Evolutionary conservation across 2,329 filamentous ascomycete genomes (phyloP).

Genomic region (Colletotrichum gloeosporioides): DNA sequence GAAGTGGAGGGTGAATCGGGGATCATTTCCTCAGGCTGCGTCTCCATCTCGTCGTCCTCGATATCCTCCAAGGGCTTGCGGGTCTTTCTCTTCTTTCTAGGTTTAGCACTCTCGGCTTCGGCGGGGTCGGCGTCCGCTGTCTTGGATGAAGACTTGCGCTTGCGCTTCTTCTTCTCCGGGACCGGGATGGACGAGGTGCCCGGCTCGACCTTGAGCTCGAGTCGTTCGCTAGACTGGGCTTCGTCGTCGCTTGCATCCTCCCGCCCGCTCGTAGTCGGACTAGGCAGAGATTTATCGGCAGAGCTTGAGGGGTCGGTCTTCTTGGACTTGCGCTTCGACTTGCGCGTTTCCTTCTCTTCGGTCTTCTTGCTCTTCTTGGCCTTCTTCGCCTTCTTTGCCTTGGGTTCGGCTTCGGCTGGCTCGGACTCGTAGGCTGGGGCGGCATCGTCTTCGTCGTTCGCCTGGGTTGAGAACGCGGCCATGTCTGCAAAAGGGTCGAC

Average conservation of each 20-base stretch:
- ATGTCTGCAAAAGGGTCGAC: conserved; percentile 10
- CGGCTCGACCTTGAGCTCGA: not conserved
- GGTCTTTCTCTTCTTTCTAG: conserved; percentile 9
- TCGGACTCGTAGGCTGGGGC: not conserved
- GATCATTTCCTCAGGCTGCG: not conserved
- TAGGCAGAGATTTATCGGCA: not conserved
- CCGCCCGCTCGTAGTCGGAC: not conserved
- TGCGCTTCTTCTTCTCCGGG: not conserved
- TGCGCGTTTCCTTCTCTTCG: not conserved
- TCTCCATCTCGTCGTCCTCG: conserved; percentile 2
- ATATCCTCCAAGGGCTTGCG: not conserved
- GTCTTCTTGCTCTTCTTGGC: not conserved
- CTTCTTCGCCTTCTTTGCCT: not conserved
- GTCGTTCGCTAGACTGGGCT: not conserved
- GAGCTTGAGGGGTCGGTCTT: not conserved
- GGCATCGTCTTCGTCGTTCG: not conserved
- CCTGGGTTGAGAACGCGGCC: conserved; percentile 13
- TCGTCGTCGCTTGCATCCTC: not conserved
- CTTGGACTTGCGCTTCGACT: not conserved
- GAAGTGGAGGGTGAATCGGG: not conserved
- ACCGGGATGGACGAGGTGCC: not conserved
- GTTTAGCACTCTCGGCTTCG: not conserved
- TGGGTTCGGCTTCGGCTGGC: not conserved
- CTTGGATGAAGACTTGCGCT: not conserved
- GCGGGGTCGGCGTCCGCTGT: not conserved